Base-by-base conservation (phyloP, 805 yeast species). In the Candida saitoana region DNA sequence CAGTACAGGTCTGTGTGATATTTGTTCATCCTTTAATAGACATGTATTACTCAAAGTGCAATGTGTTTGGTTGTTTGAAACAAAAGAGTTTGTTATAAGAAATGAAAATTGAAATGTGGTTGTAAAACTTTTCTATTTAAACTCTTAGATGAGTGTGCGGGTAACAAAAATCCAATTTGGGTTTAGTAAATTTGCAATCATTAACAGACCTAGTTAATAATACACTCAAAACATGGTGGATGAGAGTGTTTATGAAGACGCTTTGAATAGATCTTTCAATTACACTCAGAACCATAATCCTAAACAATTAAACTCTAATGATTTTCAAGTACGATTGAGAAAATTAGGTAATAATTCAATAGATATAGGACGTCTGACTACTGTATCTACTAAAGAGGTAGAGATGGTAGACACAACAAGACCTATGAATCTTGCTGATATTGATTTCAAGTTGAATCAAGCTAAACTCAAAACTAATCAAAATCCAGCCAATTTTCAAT, bases 1-100 rank as follows among this genome's bases (percentile, higher is more conserved):
- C 48, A 38, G 50, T 45, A 45, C 50, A 47, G 50, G 50, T 47
- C 50, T 47, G 50, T 47, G 48, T 44, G 43, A 47, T 45, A 40
- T 42, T 45, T 38, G 38, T 45, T 47, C 50, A 47, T 47, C 50
- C 46, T 44, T 35, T 38, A 17, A 35, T n/a, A n/a, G n/a, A n/a
- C n/a, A 38, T 27, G 24, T 17, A 20, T 15, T 12, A 18, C 33
- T 30, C 38, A 34, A 42, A 42, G 31, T 22, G n/a, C 38, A 36
- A 36, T 36, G 30, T 36, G 38, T 14, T 20, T 36, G 38, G 27
- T 29, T 29, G 32, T 9, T 29, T 29, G 16, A 29, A 29, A 29
- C 11, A 6, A 29, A 29, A 11, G 6, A 22, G 9, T 6, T 22
- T 22, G n/a, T n/a, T n/a, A n/a, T n/a, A n/a, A n/a, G n/a, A n/a